Conservation (phyloP, 2,329 filamentous ascomycete genomes). For the Ophiosphaerella herpotricha region DNA sequence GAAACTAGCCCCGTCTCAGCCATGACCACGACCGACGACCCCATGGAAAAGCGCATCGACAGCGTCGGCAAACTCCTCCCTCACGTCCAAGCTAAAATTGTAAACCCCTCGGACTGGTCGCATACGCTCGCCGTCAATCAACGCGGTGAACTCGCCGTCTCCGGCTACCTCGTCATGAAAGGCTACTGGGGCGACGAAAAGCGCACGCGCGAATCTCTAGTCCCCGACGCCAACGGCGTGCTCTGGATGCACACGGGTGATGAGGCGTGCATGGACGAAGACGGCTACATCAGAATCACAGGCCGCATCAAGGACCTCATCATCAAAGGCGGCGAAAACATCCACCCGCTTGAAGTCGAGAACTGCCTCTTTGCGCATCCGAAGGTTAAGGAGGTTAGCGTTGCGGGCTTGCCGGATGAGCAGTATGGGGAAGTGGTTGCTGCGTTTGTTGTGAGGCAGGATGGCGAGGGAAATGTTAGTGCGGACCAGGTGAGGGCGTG, state of each 20-base stretch:
- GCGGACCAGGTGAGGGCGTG: conserved; percentile 68
- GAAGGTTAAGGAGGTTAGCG: conserved; percentile 73
- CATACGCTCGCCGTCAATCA: conserved; percentile 66
- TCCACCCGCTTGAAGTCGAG: conserved; percentile 91
- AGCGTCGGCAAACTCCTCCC: conserved; percentile 82
- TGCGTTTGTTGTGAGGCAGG: conserved; percentile 72
- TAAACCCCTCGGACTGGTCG: conserved; percentile 67
- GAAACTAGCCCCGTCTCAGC: conserved; percentile 76
- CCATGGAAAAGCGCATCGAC: conserved; percentile 71
- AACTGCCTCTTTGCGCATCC: conserved; percentile 79
- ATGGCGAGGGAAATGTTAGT: conserved; percentile 50
- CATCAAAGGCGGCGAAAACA: conserved; percentile 93
- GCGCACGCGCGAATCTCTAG: conserved; percentile 71
- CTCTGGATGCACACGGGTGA: conserved; percentile 93
- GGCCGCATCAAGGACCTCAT: conserved; percentile 94
- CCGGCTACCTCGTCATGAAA: conserved; percentile 88
- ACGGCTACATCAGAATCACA: conserved; percentile 87
- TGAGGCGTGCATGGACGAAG: conserved; percentile 80
- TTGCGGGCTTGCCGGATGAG: conserved; percentile 82
- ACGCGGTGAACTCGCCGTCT: conserved; percentile 79
- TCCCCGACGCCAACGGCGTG: conserved; percentile 59
- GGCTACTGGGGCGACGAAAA: conserved; percentile 81
- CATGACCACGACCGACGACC: conserved; percentile 82
- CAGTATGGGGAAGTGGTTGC: conserved; percentile 85
- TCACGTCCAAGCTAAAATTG: conserved; percentile 79